Percentiles rank a stretch among this genome's conserved stretches.
These are phyloP conservation scores for Cladosporium halotolerans DNA, from an alignment of 2,329 filamentous ascomycete species.

Conservation along the genomic window DNA sequence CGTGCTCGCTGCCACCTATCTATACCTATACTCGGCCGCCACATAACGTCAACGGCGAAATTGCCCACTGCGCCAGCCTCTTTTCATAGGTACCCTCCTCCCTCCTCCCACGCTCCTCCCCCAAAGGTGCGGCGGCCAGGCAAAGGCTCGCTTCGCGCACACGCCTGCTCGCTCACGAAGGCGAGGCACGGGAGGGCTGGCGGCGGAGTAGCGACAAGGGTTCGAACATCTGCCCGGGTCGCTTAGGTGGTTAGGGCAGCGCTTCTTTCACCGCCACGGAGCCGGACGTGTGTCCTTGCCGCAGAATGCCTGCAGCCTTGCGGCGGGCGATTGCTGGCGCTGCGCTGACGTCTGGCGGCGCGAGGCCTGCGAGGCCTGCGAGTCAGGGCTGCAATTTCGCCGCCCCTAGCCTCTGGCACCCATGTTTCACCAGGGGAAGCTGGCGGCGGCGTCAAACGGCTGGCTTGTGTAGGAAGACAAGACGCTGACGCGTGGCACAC, in stretches of 20 bases:
- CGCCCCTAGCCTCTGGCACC: background rate
- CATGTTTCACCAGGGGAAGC: background rate
- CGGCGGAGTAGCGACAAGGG: too few species aligned
- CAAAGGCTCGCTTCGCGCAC: background rate
- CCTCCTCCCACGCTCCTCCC: background rate
- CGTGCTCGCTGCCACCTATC: conserved; percentile 1
- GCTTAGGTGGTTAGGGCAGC: background rate
- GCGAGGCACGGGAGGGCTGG: background rate
- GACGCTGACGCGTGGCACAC: background rate
- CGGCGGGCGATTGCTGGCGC: background rate
- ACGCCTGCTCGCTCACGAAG: background rate
- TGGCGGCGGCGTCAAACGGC: background rate
- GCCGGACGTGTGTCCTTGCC: too few species aligned
- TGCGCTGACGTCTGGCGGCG: background rate
- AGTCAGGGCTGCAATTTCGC: background rate
- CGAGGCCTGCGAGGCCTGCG: background rate
- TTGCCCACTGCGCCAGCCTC: conserved; percentile 6
- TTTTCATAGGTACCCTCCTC: background rate
- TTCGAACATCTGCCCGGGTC: too few species aligned
- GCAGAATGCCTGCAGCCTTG: too few species aligned
- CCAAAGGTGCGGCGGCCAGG: background rate
- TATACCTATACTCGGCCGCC: conserved; percentile 10
- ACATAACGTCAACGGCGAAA: conserved; percentile 12
- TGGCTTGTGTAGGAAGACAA: background rate
- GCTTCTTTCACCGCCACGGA: background rate